A percentile compares a stretch with the other conserved stretches of the same genome.
Evolutionary conservation across 2,329 filamentous ascomycete genomes (phyloP).

Genomic region (Trichophyton rubrum): DNA sequence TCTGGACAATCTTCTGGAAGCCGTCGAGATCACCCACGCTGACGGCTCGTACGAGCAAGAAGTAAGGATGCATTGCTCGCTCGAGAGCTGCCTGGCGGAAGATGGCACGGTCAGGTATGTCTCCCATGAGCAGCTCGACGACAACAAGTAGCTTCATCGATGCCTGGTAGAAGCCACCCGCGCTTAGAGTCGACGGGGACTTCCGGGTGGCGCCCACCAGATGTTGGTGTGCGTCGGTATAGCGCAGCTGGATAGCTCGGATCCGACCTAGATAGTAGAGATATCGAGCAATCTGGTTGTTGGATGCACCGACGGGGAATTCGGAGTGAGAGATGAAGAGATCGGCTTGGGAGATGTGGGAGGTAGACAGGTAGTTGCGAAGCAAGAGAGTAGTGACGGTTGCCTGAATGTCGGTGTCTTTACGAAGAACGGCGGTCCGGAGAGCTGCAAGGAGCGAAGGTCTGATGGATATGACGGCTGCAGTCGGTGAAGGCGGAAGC

Average conservation of each 20-base stretch:
- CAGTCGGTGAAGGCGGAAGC: slow-evolving; percentile 76
- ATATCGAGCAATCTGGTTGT: slow-evolving; percentile 96
- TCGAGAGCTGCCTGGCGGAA: slow-evolving; percentile 87
- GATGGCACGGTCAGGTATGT: slow-evolving; percentile 87
- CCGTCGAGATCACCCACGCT: slow-evolving; percentile 92
- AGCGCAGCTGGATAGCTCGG: slow-evolving; percentile 87
- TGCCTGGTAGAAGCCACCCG: slow-evolving; percentile 88
- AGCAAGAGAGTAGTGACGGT: slow-evolving; percentile 89
- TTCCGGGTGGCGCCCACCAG: slow-evolving; percentile 88
- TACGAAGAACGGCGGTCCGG: slow-evolving; percentile 87
- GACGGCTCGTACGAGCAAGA: slow-evolving; percentile 85
- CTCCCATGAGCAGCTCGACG: slow-evolving; percentile 94
- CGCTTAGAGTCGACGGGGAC: slow-evolving; percentile 77
- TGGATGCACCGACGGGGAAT: slow-evolving; percentile 86
- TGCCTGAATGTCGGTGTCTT: slow-evolving; percentile 94
- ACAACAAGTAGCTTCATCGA: slow-evolving; percentile 94
- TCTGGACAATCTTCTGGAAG: slow-evolving; percentile 75
- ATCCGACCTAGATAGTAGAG: slow-evolving; percentile 96
- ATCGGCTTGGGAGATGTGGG: slow-evolving; percentile 93
- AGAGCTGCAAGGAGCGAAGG: slow-evolving; percentile 77
- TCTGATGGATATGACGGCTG: slow-evolving; percentile 73
- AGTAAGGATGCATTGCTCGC: slow-evolving; percentile 78
- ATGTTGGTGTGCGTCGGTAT: slow-evolving; percentile 93
- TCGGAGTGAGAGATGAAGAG: slow-evolving; percentile 89
- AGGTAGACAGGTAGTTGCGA: slow-evolving; percentile 89